A percentile compares a stretch with the other conserved stretches of the same genome.
These are phyloP conservation scores for Jamesozyma piceae DNA, from an alignment of 805 yeast genomes.

Conservation along the genomic window DNA sequence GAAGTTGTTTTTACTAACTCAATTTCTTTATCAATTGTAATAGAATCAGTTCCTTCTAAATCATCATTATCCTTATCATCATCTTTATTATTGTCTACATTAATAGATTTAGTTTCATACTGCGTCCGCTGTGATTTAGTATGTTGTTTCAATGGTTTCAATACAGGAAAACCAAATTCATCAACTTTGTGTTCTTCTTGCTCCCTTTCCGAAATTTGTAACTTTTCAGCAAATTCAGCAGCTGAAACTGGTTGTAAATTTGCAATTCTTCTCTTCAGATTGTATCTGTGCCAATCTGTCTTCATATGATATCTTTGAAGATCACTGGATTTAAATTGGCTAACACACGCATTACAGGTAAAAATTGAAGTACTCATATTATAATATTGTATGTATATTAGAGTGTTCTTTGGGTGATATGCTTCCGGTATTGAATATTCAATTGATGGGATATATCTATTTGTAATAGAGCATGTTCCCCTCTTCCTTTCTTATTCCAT, in stretches of 20 bases:
- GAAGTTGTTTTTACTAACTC: slow-evolving; percentile 33
- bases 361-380: slow-evolving; percentile 29
- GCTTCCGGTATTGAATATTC: too few species aligned
- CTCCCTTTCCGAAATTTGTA: slow-evolving; percentile 30
- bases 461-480: too few species aligned
- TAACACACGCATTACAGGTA: slow-evolving; percentile 85
- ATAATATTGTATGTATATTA: too few species aligned
- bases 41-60: not conserved
- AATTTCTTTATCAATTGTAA: not conserved
- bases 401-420: too few species aligned
- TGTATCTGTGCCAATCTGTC: slow-evolving; percentile 96
- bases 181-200: slow-evolving; percentile 27
- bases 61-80: not conserved
- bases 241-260: slow-evolving; percentile 64
- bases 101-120: slow-evolving; percentile 18
- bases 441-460: too few species aligned
- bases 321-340: slow-evolving; percentile 72
- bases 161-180: slow-evolving; percentile 33
- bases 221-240: slow-evolving; percentile 35
- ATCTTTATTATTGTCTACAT: not conserved
- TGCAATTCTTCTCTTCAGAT: slow-evolving; percentile 88
- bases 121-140: not conserved
- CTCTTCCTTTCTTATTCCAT: too few species aligned
- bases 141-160: slow-evolving; percentile 21
- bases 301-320: slow-evolving; percentile 90